phyloP scores from a whole-genome alignment of 2,329 filamentous ascomycete species.

The Alternaria sp. region DNA sequence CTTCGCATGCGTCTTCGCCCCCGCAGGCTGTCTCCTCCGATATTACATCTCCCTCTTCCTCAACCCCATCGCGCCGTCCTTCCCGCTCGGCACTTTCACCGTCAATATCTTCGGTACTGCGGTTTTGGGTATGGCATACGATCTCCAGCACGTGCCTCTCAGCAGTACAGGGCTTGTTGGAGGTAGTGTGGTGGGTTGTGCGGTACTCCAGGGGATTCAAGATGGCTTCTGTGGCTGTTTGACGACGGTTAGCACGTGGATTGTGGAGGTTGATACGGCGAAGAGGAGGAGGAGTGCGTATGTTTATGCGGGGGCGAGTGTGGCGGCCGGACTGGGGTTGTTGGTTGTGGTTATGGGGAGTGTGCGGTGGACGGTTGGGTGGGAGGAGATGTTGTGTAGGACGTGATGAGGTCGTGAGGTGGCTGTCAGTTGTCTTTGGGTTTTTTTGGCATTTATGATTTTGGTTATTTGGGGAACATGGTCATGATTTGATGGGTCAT shows the following conservation, averaged over 20 bases:
- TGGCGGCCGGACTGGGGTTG: constrained; percentile 63
- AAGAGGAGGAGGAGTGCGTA: constrained; percentile 64
- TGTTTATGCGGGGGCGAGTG: constrained; percentile 68
- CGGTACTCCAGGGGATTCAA: constrained; percentile 55
- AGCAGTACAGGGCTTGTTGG: constrained; percentile 53
- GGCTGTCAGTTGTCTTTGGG: too few species aligned
- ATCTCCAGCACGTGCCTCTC: constrained; percentile 71
- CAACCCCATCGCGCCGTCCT: constrained; percentile 70
- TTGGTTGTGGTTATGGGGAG: constrained; percentile 77
- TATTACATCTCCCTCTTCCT: constrained; percentile 75
- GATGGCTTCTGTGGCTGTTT: constrained; percentile 58
- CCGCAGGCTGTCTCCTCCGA: constrained; percentile 75
- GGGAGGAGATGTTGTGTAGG: constrained; percentile 16
- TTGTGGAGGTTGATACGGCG: constrained; percentile 52
- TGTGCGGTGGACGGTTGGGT: constrained; percentile 69
- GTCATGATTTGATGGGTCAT: neutral
- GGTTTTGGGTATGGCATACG: constrained; percentile 76
- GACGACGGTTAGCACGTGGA: constrained; percentile 58
- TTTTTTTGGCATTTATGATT: neutral
- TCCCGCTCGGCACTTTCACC: constrained; percentile 84
- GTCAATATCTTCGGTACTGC: constrained; percentile 81
- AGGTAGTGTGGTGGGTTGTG: constrained; percentile 51
- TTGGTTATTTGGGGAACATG: neutral
- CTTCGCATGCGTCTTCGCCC: constrained; percentile 83
- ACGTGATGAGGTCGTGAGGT: neutral